Base-by-base conservation (phyloP, 768 basidiomycete species). In the Porphyrellus cyaneotinctus region DNA sequence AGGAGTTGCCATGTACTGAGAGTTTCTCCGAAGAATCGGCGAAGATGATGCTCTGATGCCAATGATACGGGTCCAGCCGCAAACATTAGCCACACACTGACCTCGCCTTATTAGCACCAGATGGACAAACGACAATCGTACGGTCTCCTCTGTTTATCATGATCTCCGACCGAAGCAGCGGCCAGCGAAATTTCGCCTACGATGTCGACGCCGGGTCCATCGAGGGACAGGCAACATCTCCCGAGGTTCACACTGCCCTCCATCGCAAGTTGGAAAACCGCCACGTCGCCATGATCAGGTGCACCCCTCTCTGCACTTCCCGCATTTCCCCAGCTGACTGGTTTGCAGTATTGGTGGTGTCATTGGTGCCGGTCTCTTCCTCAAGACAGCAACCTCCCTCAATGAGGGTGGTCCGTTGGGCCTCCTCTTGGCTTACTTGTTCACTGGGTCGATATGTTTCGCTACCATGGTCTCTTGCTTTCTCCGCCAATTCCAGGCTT, bases 211-310 rank as follows among this genome's bases (percentile, higher is more conserved):
- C 8, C 33, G 12, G n/a, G 28, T 14, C 20, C 11, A 2, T 54
- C 18, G 63, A 63, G 36, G 53, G 28, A 7, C 50, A 38, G 24
- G 17, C 30, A 6, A 2, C 33, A 2, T 0, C 23, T 3, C 41
- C 52, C 4, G 36, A 30, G 18, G 30, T 51, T 15, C 51, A 51
- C 15, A 38, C 36, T 8, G 22, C 43, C 5, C 51, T 50, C 24
- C 31, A 17, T 0, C 49, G 49, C 38, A 43, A n/a, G 32, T 14
- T 50, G n/a, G 18, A 43, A 17, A 51, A 15, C n/a, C 43, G 51
- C 9, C 51, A 51, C 15, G 43, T 51, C 13, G 35, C 51, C 17
- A 51, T 51, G 51, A 45, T 51, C 17, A 51, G 51, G 51, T 22
- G 2, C 9, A 20, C 9, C 9, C 2, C 36, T 15, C n/a, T 20